These are phyloP conservation scores for Ruellia speciosa DNA, from an alignment of 305 asterid genomes.

Conservation along the genomic window DNA sequence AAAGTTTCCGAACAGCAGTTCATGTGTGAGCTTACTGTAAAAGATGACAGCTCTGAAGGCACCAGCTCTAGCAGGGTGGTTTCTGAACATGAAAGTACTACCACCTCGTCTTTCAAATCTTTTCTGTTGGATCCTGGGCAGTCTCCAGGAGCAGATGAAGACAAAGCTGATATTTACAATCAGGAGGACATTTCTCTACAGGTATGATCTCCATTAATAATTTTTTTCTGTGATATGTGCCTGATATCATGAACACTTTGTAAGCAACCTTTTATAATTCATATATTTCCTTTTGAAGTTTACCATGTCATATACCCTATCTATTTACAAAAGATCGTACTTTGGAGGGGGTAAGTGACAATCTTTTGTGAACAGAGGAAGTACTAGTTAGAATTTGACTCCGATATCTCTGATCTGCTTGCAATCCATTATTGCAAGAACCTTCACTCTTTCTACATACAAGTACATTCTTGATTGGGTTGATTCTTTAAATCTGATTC, in stretches of 20 bases:
- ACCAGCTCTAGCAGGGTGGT: conserved; percentile 28
- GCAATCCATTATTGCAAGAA: no score
- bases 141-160: conserved; percentile 23
- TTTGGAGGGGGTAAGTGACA: no score
- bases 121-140: conserved; percentile 29
- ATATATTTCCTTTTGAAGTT: no score
- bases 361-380: no score
- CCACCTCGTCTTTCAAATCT: conserved; percentile 27
- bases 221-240: neutral
- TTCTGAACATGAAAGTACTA: conserved; percentile 32
- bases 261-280: no score
- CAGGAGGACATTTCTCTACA: conserved; percentile 31
- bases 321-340: no score
- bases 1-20: conserved; percentile 26
- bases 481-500: neutral
- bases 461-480: neutral
- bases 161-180: conserved; percentile 24
- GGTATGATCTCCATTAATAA: conserved; percentile 39
- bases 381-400: no score
- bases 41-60: conserved; percentile 19
- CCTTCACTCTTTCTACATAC: neutral
- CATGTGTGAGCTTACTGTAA: conserved; percentile 25
- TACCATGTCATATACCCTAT: no score
- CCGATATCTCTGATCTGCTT: no score
- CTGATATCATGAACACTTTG: neutral